Conservation (phyloP, 2,329 filamentous ascomycete species). For the Scorias spongiosa region DNA sequence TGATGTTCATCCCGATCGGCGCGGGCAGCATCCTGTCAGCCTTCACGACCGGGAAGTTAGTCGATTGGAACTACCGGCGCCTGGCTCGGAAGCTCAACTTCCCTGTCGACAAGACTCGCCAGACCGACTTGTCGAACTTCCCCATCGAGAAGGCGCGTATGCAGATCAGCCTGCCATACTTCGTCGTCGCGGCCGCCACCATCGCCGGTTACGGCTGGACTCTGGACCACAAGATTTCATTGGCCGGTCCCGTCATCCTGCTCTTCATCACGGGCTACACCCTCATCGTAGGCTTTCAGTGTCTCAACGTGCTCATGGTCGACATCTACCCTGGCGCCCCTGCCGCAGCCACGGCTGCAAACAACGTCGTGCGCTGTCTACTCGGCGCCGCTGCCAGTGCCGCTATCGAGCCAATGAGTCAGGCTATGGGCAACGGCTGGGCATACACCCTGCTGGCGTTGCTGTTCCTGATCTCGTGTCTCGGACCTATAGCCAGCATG, state of each 20-base stretch:
- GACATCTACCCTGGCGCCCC: slow-evolving; percentile 28
- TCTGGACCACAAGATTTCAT: slow-evolving; percentile 16
- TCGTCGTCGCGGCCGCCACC: slow-evolving; percentile 16
- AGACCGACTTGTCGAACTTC: slow-evolving; percentile 25
- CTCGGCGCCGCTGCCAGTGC: slow-evolving; percentile 28
- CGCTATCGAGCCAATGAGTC: slow-evolving; percentile 24
- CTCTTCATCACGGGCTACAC: slow-evolving; percentile 19
- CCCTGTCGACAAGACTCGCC: slow-evolving; percentile 19
- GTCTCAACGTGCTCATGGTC: slow-evolving; percentile 31
- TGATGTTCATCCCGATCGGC: slow-evolving; percentile 30
- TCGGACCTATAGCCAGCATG: slow-evolving; percentile 10
- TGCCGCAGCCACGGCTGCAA: slow-evolving; percentile 29
- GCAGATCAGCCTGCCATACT: slow-evolving; percentile 25
- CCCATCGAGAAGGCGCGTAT: slow-evolving; percentile 30
- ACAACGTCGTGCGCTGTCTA: slow-evolving; percentile 28
- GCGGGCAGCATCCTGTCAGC: slow-evolving; percentile 25
- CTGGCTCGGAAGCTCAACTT: slow-evolving; percentile 19
- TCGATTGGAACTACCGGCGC: slow-evolving; percentile 30
- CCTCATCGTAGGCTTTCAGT: slow-evolving; percentile 27
- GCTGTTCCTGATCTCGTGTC: slow-evolving; percentile 8
- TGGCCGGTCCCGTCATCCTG: slow-evolving; percentile 15
- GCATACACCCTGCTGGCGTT: slow-evolving; percentile 24
- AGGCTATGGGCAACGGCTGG: slow-evolving; percentile 26
- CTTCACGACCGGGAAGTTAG: slow-evolving; percentile 23
- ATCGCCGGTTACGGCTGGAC: slow-evolving; percentile 29